These are phyloP conservation scores for Ceratobasidium papillatum DNA, from an alignment of 1,284 basidiomycete genomes.

Conservation along the genomic window DNA sequence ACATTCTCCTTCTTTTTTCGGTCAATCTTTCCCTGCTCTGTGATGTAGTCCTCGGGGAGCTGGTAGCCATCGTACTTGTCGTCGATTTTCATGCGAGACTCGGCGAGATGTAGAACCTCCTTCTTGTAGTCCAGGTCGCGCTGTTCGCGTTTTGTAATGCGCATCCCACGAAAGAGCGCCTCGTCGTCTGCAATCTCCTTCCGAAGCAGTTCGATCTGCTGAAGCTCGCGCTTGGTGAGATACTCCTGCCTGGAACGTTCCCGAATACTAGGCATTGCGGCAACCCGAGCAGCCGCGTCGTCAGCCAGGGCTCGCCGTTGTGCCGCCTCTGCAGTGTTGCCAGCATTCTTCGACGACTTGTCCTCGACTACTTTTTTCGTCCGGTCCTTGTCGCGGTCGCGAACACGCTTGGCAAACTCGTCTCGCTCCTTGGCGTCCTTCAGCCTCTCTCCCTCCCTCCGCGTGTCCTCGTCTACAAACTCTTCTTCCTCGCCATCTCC, in stretches of 20 bases:
- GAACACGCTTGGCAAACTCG: conserved; percentile 90
- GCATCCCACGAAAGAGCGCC: conserved; percentile 86
- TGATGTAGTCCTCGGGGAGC: conserved; percentile 96
- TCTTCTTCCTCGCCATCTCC: conserved; percentile 57
- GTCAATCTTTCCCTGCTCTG: conserved; percentile 98
- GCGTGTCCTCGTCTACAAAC: conserved; percentile 73
- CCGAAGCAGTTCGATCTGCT: conserved; percentile 93
- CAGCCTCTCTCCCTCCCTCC: conserved; percentile 76
- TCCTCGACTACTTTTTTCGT: conserved; percentile 95
- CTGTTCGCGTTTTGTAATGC: conserved; percentile 84
- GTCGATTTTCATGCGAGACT: conserved; percentile 92
- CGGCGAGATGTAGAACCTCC: conserved; percentile 89
- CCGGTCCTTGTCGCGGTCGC: conserved; percentile 81
- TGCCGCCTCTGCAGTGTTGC: conserved; percentile 81
- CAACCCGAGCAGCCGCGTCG: conserved; percentile 76
- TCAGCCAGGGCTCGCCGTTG: conserved; percentile 85
- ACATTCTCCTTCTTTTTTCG: conserved; percentile 95
- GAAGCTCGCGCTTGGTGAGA: conserved; percentile 92
- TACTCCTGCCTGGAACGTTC: conserved; percentile 92
- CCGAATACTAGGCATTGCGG: conserved; percentile 85
- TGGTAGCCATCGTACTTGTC: conserved; percentile 95
- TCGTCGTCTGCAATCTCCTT: conserved; percentile 95
- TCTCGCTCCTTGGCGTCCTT: conserved; percentile 89
- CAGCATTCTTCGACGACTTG: conserved; percentile 73
- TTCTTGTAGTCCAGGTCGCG: conserved; percentile 90